A percentile compares a stretch with the other conserved stretches of the same genome.
phyloP scores from a whole-genome alignment of 805 yeast genomes.

The Metschnikowia orientalis region DNA sequence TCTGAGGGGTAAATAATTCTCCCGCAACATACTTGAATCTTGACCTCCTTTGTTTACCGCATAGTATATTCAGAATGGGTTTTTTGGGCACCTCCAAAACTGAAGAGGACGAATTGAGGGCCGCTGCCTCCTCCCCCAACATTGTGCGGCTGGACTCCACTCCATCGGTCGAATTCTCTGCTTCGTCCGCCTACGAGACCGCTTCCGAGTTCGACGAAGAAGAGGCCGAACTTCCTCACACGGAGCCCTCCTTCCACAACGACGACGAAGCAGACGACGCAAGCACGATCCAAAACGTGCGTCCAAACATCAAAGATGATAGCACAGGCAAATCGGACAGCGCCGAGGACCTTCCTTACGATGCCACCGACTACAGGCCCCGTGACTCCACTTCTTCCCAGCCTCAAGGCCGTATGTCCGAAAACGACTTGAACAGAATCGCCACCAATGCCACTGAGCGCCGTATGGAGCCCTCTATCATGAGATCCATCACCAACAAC shows the following conservation, averaged over 20 bases:
- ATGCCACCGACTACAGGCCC: constrained; percentile 1
- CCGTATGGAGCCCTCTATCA: constrained; percentile 5
- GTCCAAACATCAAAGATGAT: neutral
- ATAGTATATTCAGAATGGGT: constrained; percentile 31
- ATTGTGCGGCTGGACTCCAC: constrained; percentile 8
- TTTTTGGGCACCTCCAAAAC: constrained; percentile 31
- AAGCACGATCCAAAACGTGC: constrained; percentile 11
- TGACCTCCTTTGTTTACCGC: neutral
- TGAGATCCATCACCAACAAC: constrained; percentile 9
- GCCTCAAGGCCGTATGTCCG: constrained; percentile 2
- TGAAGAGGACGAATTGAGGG: constrained; percentile 28
- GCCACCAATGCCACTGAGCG: constrained; percentile 10
- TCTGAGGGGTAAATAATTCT: neutral
- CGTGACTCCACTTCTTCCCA: constrained; percentile 1
- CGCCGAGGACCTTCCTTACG: neutral
- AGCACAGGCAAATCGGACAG: constrained; percentile 3
- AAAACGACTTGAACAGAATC: constrained; percentile 12
- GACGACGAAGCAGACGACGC: constrained; percentile 10
- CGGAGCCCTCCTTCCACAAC: neutral
- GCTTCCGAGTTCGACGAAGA: constrained; percentile 20
- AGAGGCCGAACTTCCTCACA: constrained; percentile 16
- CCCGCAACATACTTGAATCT: neutral
- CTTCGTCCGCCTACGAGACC: constrained; percentile 32
- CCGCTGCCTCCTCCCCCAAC: constrained; percentile 19
- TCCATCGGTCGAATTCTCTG: constrained; percentile 20